A percentile compares a stretch with the other conserved stretches of the same genome.
These are phyloP conservation scores for Zopfochytrium polystomum DNA, from an alignment of 371 early-diverging fungal species.

Conservation along the genomic window DNA sequence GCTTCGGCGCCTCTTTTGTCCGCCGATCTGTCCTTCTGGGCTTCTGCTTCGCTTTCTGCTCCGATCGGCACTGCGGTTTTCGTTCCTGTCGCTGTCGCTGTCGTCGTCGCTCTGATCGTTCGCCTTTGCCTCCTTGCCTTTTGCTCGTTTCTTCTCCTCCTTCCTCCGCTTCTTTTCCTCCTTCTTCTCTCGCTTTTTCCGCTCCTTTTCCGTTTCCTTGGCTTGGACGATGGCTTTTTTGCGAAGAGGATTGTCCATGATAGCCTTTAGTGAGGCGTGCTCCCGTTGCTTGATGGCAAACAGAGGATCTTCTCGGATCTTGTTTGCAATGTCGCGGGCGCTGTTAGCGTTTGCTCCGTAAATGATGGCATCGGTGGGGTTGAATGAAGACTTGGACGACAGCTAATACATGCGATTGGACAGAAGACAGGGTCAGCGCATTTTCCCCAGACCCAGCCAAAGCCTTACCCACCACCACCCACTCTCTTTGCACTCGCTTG, in stretches of 20 bases:
- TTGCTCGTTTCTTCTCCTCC: slow-evolving; percentile 33
- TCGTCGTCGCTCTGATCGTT: slow-evolving; percentile 6
- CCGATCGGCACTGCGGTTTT: slow-evolving; percentile 3
- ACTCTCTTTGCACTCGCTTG: too few species aligned
- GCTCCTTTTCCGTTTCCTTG: slow-evolving; percentile 31
- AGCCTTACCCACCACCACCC: too few species aligned
- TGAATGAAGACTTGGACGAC: slow-evolving; percentile 25
- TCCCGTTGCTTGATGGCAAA: slow-evolving; percentile 82
- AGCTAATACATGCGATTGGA: slow-evolving; percentile 19
- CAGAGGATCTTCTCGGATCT: slow-evolving; percentile 90
- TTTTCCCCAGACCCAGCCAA: too few species aligned
- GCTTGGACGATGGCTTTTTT: slow-evolving; percentile 55
- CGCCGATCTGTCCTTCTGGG: background rate
- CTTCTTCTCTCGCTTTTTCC: slow-evolving; percentile 28
- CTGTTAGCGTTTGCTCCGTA: slow-evolving; percentile 68
- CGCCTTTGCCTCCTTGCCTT: too few species aligned
- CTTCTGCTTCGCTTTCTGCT: background rate
- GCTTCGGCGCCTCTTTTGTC: background rate
- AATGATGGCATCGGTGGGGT: slow-evolving; percentile 43
- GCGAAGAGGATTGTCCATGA: slow-evolving; percentile 72
- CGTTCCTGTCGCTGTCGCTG: background rate
- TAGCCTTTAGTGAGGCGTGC: slow-evolving; percentile 72
- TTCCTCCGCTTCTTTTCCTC: slow-evolving; percentile 43
- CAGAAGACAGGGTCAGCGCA: slow-evolving; percentile 1
- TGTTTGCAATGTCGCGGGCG: slow-evolving; percentile 74